Conservation (phyloP, 345 rosid species). For the Lumnitzera littorea region DNA sequence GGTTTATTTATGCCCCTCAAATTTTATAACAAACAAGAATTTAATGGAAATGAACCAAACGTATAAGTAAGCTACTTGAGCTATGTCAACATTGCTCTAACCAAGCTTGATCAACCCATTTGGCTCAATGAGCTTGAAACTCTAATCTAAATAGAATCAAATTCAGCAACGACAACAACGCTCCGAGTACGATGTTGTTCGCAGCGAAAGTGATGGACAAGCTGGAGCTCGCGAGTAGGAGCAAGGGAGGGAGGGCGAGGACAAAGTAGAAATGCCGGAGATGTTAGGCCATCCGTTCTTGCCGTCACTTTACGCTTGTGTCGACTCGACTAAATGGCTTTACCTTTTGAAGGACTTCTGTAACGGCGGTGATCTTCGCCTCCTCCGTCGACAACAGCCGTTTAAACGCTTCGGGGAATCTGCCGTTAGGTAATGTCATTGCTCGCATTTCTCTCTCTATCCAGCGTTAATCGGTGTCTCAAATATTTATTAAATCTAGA, state of each 20-base stretch:
- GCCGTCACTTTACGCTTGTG: conserved; percentile 64
- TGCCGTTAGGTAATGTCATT: conserved; percentile 66
- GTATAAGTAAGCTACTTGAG: no score
- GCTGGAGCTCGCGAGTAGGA: conserved; percentile 69
- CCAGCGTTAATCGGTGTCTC: no score
- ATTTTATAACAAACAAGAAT: no score
- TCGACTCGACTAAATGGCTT: conserved; percentile 75
- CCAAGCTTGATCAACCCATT: no score
- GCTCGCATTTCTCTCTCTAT: background rate
- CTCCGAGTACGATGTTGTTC: conserved; percentile 12
- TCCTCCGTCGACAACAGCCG: conserved; percentile 82
- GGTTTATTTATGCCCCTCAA: no score
- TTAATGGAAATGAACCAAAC: no score
- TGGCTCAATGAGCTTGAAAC: no score
- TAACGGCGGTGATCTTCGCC: conserved; percentile 96
- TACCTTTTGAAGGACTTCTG: conserved; percentile 90
- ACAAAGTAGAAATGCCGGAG: conserved; percentile 73
- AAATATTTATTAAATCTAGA: no score
- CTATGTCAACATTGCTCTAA: no score
- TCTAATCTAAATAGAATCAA: no score
- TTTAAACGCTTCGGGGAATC: conserved; percentile 70
- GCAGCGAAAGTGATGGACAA: conserved; percentile 95
- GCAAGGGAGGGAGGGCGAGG: conserved; percentile 78
- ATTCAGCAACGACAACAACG: background rate
- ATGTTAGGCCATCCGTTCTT: conserved; percentile 82